Evolutionary conservation across 345 rosid genomes (phyloP).

Genomic region (Eucalyptus leucophloia): DNA sequence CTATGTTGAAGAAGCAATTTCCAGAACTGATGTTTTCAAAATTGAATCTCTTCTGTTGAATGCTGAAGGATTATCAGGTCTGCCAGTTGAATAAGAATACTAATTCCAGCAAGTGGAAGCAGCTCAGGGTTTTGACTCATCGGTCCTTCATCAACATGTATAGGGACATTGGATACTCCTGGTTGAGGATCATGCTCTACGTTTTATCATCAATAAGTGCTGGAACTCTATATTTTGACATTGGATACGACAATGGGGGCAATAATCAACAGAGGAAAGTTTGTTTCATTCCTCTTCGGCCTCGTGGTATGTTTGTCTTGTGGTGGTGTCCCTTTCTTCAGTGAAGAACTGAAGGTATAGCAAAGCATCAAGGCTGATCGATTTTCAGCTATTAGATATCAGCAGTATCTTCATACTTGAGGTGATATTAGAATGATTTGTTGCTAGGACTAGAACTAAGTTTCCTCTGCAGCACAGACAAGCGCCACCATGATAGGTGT

Average conservation of each 20-base stretch:
- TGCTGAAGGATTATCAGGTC: background rate
- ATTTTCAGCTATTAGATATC: background rate
- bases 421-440: background rate
- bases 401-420: background rate
- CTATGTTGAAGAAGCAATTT: background rate
- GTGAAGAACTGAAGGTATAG: background rate
- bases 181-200: background rate
- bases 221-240: background rate
- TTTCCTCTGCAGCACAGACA: too few species aligned
- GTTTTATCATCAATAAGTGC: background rate
- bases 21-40: background rate
- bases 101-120: background rate
- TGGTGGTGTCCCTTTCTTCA: background rate
- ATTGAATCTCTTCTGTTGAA: background rate
- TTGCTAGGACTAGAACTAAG: background rate
- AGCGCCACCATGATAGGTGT: too few species aligned
- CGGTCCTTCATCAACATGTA: background rate
- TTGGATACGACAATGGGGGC: background rate
- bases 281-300: background rate
- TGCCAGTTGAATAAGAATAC: background rate
- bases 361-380: background rate
- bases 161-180: background rate
- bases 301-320: background rate
- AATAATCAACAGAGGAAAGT: background rate
- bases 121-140: background rate